Conservation (phyloP, 768 basidiomycete species). For the Kwoniella bestiolae region DNA sequence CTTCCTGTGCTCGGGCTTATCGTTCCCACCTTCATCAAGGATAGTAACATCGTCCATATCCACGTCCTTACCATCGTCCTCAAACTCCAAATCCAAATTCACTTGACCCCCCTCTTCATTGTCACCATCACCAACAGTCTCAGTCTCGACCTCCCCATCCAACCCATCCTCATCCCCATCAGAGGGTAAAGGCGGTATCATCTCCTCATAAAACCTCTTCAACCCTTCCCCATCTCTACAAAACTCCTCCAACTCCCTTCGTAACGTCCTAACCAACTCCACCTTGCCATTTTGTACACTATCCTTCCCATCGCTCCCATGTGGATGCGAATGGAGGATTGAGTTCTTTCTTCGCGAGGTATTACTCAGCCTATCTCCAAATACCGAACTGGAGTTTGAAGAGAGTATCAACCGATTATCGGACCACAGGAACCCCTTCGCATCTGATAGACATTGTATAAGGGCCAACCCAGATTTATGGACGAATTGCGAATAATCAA, state of each 20-base stretch:
- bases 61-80: too few relatives aligned
- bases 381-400: conserved; percentile 19
- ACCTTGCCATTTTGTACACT: conserved; percentile 59
- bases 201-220: conserved; percentile 73
- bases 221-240: conserved; percentile 67
- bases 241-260: conserved; percentile 67
- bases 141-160: not conserved
- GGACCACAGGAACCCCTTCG: conserved; percentile 81
- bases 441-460: conserved; percentile 79
- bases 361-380: not conserved
- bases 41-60: too few relatives aligned
- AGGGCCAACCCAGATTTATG: conserved; percentile 89
- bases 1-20: conserved; percentile 1
- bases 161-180: conserved; percentile 7
- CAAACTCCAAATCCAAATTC: not conserved
- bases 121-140: not conserved
- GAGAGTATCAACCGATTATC: conserved; percentile 71
- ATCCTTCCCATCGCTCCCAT: conserved; percentile 60
- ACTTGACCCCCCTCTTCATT: not conserved
- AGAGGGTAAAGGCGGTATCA: conserved; percentile 63
- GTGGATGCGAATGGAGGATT: not conserved
- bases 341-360: not conserved
- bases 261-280: conserved; percentile 67
- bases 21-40: not conserved
- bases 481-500: conserved; percentile 85